Evolutionary conservation across 2,329 filamentous ascomycete species (phyloP).

Genomic region (Lasiodiplodia citricola): DNA sequence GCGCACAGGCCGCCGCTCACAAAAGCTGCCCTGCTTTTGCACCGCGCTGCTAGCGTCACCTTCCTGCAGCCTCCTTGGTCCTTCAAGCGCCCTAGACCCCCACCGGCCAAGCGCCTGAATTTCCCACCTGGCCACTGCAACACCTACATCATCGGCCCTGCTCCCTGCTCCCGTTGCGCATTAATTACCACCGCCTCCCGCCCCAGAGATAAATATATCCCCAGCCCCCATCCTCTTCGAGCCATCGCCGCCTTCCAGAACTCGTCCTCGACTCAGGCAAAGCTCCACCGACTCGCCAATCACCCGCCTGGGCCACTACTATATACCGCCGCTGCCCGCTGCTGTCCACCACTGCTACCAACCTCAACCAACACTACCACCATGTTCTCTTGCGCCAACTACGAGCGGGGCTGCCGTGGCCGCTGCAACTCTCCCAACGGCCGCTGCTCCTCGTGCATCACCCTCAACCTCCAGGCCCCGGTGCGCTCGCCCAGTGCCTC

Average conservation of each 20-base stretch:
- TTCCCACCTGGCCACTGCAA: slow-evolving; percentile 20
- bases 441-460: slow-evolving; percentile 46
- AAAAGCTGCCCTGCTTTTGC: slow-evolving; percentile 19
- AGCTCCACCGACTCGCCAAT: slow-evolving; percentile 10
- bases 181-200: slow-evolving; percentile 15
- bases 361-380: background rate
- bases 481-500: slow-evolving; percentile 41
- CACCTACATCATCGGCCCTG: slow-evolving; percentile 23
- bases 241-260: slow-evolving; percentile 18
- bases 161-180: slow-evolving; percentile 22
- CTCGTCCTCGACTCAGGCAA: slow-evolving; percentile 7
- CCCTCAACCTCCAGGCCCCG: slow-evolving; percentile 44
- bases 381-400: slow-evolving; percentile 52
- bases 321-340: background rate
- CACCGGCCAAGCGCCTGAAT: slow-evolving; percentile 22
- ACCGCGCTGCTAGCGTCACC: slow-evolving; percentile 15
- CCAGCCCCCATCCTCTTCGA: background rate
- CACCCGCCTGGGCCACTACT: background rate
- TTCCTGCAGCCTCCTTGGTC: slow-evolving; percentile 9
- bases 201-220: slow-evolving; percentile 22
- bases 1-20: slow-evolving; percentile 7
- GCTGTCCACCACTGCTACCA: background rate
- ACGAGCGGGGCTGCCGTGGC: slow-evolving; percentile 51
- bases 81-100: slow-evolving; percentile 20
- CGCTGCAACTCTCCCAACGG: slow-evolving; percentile 45